These are phyloP conservation scores for Candida pseudofarinosa DNA, from an alignment of 805 yeast genomes.

Conservation along the genomic window DNA sequence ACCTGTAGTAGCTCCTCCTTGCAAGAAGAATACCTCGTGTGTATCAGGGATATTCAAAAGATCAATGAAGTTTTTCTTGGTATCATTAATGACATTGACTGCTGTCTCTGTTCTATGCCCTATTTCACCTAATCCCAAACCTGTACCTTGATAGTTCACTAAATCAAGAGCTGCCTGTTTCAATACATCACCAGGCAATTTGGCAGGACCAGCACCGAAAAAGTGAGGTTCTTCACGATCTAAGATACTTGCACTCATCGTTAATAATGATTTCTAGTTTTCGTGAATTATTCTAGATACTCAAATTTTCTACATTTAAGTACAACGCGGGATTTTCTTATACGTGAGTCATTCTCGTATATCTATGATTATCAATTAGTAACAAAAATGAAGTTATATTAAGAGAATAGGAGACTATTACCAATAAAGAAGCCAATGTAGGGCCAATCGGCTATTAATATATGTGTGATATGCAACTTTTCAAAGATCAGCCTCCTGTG, in stretches of 20 bases:
- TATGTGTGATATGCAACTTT: neutral
- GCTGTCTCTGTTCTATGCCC: conserved; percentile 93
- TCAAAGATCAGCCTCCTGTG: too few relatives aligned
- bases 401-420: too few relatives aligned
- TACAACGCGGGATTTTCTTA: neutral
- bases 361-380: too few relatives aligned
- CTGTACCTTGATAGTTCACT: conserved; percentile 61
- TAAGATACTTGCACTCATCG: conserved; percentile 19
- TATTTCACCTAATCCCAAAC: conserved; percentile 91
- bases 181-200: conserved; percentile 76
- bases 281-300: neutral
- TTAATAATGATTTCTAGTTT: neutral
- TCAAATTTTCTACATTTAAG: too few relatives aligned
- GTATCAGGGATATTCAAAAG: conserved; percentile 80
- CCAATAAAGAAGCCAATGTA: too few relatives aligned
- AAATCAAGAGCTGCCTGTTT: conserved; percentile 86
- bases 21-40: conserved; percentile 91
- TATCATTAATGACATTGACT: conserved; percentile 64
- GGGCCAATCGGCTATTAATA: too few relatives aligned
- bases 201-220: conserved; percentile 99
- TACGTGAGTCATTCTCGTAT: neutral
- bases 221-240: conserved; percentile 72
- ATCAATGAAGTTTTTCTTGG: conserved; percentile 63
- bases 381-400: too few relatives aligned
- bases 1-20: conserved; percentile 98